Base-by-base conservation (phyloP, 106 monocot genomes). In the Phalaenopsis aphrodite region DNA sequence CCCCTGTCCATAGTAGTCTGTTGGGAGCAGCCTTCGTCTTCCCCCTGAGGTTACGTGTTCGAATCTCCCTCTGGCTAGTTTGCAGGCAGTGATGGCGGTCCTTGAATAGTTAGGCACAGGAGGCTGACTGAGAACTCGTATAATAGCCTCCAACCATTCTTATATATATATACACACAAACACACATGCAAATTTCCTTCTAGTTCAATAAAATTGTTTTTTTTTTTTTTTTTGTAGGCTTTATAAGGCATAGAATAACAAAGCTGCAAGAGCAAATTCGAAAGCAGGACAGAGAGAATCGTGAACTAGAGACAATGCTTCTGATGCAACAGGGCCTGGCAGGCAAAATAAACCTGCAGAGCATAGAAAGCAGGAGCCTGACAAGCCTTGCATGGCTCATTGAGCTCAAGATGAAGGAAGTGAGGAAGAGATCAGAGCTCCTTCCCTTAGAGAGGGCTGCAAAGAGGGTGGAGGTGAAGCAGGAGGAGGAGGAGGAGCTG, bases 201-300 rank as follows among this genome's bases (percentile, higher is more conserved):
- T 30, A 30, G 30, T 30, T 30, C 30, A 30, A 30, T 5, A 23
- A 67, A 38, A 39, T 69, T 69, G 36, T 3, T 7, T 1, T 69
- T 11, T 24, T 3, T 3, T 7, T 1, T 69, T 11, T 24, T 3
- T 37, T 1, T 69, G 37, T 42, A 73, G 73, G 73, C 8, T 86
- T 88, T 81, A 78, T 88, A 52, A 75, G 81, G 47, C 77, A 77
- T 55, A 81, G 81, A 19, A 61, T 81, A 5, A 19, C 48, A 5
- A 88, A 86, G 76, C 77, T 82, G 55, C 66, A 58, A 23, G 86
- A 86, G n/a, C 83, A 83, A 57, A 52, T 80, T 37, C 74, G 21
- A 3, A 82, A 79, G 82, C 79, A 74, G 56, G 66, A 81, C 4
- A 46, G 80, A 5, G 88, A 88, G 80, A 88, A 87, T 61, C 56